These are phyloP conservation scores for Byssochlamys sp. DNA, from an alignment of 2,329 filamentous ascomycete genomes.

Conservation along the genomic window DNA sequence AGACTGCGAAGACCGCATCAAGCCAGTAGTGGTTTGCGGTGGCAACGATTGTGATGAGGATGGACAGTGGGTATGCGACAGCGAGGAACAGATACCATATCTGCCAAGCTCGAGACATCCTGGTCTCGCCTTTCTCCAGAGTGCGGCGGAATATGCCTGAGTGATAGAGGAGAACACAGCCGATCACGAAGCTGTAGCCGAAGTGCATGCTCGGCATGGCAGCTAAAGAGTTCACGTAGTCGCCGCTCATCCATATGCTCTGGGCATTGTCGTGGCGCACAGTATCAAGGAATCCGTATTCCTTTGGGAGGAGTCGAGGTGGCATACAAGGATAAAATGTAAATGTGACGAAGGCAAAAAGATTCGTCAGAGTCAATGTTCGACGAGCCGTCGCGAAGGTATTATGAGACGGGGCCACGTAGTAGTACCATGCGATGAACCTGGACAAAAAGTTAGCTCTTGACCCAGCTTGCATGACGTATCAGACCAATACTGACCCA, in stretches of 20 bases:
- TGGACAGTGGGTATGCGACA: constrained; percentile 41
- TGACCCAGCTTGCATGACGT: not conserved
- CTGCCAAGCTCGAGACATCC: constrained; percentile 32
- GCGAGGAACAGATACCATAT: constrained; percentile 39
- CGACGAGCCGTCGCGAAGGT: constrained; percentile 49
- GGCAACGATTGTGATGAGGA: constrained; percentile 45
- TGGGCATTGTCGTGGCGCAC: constrained; percentile 48
- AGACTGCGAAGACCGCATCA: constrained; percentile 43
- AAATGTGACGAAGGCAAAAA: constrained; percentile 52
- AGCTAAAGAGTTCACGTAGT: constrained; percentile 50
- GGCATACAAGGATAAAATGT: constrained; percentile 58
- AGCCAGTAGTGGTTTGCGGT: constrained; percentile 53
- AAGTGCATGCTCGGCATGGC: constrained; percentile 52
- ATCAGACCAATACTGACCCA: constrained; percentile 29
- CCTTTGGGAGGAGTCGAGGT: constrained; percentile 50
- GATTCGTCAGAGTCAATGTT: constrained; percentile 54
- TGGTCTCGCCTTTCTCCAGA: constrained; percentile 32
- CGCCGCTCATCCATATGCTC: constrained; percentile 46
- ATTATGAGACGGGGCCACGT: constrained; percentile 33
- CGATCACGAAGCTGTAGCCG: constrained; percentile 47
- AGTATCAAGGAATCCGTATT: constrained; percentile 53
- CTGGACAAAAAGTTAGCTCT: constrained; percentile 19
- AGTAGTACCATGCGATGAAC: constrained; percentile 36
- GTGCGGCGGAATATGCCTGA: constrained; percentile 39
- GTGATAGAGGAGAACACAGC: constrained; percentile 46